These are phyloP conservation scores for Tulasnella sp. DNA, from an alignment of 768 basidiomycete species.

Conservation along the genomic window DNA sequence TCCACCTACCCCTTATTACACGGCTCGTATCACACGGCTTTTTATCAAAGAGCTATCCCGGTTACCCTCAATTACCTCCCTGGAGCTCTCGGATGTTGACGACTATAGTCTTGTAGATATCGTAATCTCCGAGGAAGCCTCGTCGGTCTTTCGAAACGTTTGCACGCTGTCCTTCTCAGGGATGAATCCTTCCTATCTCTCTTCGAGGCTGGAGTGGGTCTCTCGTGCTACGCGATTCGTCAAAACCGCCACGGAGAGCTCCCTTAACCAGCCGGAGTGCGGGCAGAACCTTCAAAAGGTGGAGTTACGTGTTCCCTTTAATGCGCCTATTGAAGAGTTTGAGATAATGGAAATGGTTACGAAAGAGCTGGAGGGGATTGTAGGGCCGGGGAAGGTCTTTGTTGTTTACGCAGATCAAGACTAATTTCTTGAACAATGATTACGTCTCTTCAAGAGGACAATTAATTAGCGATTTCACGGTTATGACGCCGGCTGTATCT, in stretches of 20 bases:
- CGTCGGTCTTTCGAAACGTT: neutral
- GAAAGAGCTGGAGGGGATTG: neutral
- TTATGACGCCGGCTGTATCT: too few relatives aligned
- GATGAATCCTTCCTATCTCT: neutral
- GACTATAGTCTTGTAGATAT: neutral
- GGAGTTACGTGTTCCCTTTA: neutral
- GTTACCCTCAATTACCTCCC: neutral
- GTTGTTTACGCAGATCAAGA: neutral
- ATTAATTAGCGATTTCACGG: too few relatives aligned
- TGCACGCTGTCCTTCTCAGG: neutral
- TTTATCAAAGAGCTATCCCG: neutral
- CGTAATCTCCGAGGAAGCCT: neutral
- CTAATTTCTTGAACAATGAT: too few relatives aligned
- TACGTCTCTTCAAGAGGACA: too few relatives aligned
- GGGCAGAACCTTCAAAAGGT: neutral
- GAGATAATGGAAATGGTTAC: neutral
- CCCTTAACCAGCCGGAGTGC: neutral
- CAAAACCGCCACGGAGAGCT: neutral
- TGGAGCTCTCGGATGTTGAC: neutral
- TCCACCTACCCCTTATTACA: neutral
- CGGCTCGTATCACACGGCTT: neutral
- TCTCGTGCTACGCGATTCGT: neutral
- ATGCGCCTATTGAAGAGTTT: neutral
- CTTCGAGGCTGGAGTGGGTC: neutral
- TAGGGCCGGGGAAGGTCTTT: neutral